These are phyloP conservation scores for Phytophthora macrochlamydospora DNA, from an alignment of 352 stramenopile genomes.

Conservation along the genomic window DNA sequence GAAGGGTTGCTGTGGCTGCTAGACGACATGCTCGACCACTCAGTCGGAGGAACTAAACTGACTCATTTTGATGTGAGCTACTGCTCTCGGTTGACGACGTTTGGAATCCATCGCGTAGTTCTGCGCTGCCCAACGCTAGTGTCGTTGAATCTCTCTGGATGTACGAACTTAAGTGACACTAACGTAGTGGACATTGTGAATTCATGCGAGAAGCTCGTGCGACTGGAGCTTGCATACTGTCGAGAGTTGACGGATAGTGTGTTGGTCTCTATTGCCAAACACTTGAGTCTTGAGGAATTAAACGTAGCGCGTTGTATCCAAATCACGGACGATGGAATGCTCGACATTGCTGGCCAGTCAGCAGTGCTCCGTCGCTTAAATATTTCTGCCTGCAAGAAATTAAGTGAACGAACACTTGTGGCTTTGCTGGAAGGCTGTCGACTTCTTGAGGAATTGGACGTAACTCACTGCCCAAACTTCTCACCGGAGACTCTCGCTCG, in stretches of 20 bases:
- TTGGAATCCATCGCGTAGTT: constrained; percentile 60
- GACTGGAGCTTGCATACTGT: constrained; percentile 81
- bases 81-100: constrained; percentile 68
- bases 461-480: constrained; percentile 81
- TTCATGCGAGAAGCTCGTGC: constrained; percentile 70
- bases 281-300: constrained; percentile 81
- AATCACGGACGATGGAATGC: constrained; percentile 86
- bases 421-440: constrained; percentile 58
- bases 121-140: constrained; percentile 60
- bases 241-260: constrained; percentile 81
- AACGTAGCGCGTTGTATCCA: constrained; percentile 72
- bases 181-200: constrained; percentile 76
- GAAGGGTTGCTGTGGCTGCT: constrained; percentile 60
- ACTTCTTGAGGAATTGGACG: constrained; percentile 75
- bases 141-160: constrained; percentile 86
- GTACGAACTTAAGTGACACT: constrained; percentile 68
- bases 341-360: constrained; percentile 78
- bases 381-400: constrained; percentile 79
- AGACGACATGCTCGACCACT: constrained; percentile 73
- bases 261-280: constrained; percentile 69
- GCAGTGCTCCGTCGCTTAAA: constrained; percentile 70
- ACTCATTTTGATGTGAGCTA: constrained; percentile 80
- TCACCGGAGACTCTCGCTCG: constrained; percentile 50
- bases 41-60: constrained; percentile 45
- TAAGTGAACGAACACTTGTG: constrained; percentile 67